Percentiles rank a stretch among this genome's conserved stretches.
phyloP scores from a whole-genome alignment of 2,329 filamentous ascomycete genomes.

The Penicillium sp. region DNA sequence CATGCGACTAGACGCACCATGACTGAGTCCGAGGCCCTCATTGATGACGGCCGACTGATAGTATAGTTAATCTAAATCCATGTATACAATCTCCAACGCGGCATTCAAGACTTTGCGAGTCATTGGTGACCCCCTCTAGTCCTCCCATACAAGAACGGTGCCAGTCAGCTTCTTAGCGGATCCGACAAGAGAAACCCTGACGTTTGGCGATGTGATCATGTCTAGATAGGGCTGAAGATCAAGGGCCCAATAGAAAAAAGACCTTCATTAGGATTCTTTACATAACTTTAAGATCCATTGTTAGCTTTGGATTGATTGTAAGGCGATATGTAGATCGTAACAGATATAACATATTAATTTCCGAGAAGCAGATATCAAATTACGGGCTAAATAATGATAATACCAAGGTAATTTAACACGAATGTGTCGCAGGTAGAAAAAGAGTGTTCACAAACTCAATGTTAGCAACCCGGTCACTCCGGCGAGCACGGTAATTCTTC shows the following conservation, averaged over 20 bases:
- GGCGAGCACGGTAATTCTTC: not conserved
- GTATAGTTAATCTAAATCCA: no score
- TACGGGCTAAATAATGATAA: not conserved
- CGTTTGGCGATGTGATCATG: no score
- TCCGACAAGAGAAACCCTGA: no score
- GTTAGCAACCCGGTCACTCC: not conserved
- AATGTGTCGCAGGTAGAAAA: not conserved
- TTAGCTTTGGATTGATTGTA: not conserved
- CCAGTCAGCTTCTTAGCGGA: no score
- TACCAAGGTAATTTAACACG: not conserved
- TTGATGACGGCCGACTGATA: no score
- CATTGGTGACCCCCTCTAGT: no score
- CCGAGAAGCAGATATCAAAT: not conserved
- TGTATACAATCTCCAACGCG: no score
- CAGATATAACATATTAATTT: not conserved
- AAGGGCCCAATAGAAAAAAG: not conserved
- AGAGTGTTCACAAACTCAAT: not conserved
- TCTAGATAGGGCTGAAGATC: no score
- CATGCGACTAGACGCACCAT: no score
- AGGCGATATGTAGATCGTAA: not conserved
- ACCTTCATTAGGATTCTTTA: not conserved
- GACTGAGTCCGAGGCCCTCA: no score
- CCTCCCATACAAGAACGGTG: no score
- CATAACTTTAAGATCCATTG: not conserved
- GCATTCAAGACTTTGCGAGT: no score